Conservation (phyloP, 2,329 filamentous ascomycete genomes). For the Penicillium sclerotigenum region DNA sequence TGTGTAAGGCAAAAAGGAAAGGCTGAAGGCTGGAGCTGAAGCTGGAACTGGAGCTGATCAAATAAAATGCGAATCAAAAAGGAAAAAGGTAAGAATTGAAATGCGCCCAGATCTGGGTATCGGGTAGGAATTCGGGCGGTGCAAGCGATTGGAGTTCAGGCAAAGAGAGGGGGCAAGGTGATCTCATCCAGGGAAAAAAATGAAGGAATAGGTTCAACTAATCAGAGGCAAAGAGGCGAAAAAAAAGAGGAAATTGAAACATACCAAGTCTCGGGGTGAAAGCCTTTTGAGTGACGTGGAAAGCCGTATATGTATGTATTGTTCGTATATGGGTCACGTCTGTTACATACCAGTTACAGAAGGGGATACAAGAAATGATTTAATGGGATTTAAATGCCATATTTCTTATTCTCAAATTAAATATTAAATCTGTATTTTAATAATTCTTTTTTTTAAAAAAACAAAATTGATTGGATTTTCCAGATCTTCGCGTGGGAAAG, state of each 20-base stretch:
- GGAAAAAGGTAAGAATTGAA: background rate
- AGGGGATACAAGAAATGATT: background rate
- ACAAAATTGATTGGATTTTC: background rate
- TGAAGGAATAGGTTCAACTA: slow-evolving; percentile 1
- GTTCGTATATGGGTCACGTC: background rate
- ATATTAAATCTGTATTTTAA: background rate
- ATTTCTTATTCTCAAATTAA: background rate
- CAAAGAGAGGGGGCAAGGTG: slow-evolving; percentile 20
- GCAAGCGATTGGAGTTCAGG: slow-evolving; percentile 23
- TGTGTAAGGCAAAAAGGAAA: background rate
- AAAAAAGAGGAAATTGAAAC: slow-evolving; percentile 12
- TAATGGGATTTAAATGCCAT: background rate
- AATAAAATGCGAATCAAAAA: background rate
- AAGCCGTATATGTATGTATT: slow-evolving; percentile 8
- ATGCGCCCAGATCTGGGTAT: slow-evolving; percentile 12
- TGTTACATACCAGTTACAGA: slow-evolving; percentile 7
- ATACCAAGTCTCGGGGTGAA: slow-evolving; percentile 7
- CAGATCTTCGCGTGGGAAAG: slow-evolving; percentile 7
- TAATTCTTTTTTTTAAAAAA: too few species aligned
- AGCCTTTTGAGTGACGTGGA: slow-evolving; percentile 6
- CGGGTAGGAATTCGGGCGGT: slow-evolving; percentile 22
- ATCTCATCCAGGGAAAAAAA: slow-evolving; percentile 12
- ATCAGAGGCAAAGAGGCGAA: slow-evolving; percentile 15
- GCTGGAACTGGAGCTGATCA: background rate
- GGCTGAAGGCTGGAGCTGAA: slow-evolving; percentile 9